Evolutionary conservation across 257 asterid genomes (phyloP).

Genomic region (Primulina eburnea): DNA sequence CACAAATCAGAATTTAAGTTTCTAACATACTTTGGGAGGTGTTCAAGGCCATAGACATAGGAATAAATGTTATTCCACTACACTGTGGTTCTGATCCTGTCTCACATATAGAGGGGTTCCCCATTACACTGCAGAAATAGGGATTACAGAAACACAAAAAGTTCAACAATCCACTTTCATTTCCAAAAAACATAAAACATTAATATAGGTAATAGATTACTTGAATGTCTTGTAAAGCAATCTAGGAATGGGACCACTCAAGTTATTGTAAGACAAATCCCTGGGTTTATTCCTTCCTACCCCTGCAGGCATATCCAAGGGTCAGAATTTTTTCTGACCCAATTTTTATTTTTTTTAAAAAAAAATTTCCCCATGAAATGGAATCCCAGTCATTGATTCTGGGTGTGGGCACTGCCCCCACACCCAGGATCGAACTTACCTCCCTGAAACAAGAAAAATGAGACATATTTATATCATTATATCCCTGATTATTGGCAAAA

Average conservation of each 20-base stretch:
- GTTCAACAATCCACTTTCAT: slow-evolving; percentile 18
- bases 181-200: not conserved
- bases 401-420: no score
- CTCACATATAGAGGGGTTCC: slow-evolving; percentile 79
- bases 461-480: no score
- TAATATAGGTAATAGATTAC: slow-evolving; percentile 39
- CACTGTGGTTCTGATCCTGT: slow-evolving; percentile 66
- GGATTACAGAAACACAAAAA: not conserved
- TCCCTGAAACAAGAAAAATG: slow-evolving; percentile 44
- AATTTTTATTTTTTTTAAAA: no score
- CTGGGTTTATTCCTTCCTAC: no score
- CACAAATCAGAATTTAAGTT: not conserved
- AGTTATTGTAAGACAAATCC: slow-evolving; percentile 90
- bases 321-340: no score
- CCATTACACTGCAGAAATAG: slow-evolving; percentile 52
- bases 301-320: no score
- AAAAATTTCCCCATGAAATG: no score
- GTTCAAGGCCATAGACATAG: slow-evolving; percentile 89
- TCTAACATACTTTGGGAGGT: slow-evolving; percentile 49
- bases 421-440: no score
- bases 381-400: no score
- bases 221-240: slow-evolving; percentile 78
- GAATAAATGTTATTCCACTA: slow-evolving; percentile 57
- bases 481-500: no score
- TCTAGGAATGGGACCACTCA: slow-evolving; percentile 81